Evolutionary conservation across 2,329 filamentous ascomycete species (phyloP).

Genomic region (Neofusicoccum sp.): DNA sequence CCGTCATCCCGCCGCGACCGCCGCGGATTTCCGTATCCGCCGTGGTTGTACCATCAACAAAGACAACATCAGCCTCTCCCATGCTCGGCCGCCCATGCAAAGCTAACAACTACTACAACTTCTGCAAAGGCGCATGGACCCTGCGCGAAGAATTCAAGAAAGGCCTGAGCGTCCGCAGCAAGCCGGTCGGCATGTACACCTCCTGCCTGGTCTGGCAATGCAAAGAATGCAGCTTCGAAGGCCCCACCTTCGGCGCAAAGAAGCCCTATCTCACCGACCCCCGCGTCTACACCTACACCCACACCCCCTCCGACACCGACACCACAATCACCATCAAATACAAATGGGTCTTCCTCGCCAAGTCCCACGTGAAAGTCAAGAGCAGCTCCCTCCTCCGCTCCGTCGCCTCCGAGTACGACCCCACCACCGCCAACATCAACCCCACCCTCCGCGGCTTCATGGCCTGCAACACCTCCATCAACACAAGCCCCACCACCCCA

Average conservation of each 20-base stretch:
- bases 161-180: conserved; percentile 33
- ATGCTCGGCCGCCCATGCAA: conserved; percentile 38
- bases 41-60: conserved; percentile 39
- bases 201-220: conserved; percentile 39
- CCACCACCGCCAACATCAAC: not conserved
- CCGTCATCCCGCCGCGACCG: conserved; percentile 9
- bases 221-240: conserved; percentile 37
- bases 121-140: conserved; percentile 45
- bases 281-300: conserved; percentile 27
- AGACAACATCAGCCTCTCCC: not conserved
- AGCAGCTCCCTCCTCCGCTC: conserved; percentile 3
- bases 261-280: conserved; percentile 34
- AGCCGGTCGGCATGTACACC: conserved; percentile 40
- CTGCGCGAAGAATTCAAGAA: conserved; percentile 37
- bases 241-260: conserved; percentile 29
- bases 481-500: conserved; percentile 8
- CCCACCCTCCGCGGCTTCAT: conserved; percentile 4
- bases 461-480: conserved; percentile 26
- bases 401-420: not conserved
- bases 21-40: not conserved
- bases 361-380: conserved; percentile 36
- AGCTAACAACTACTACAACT: conserved; percentile 45
- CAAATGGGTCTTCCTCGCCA: conserved; percentile 44
- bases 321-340: conserved; percentile 28
- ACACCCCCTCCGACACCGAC: not conserved